These are phyloP conservation scores for Cutaneotrichosporon mucoides DNA, from an alignment of 1,284 basidiomycete genomes.

Conservation along the genomic window DNA sequence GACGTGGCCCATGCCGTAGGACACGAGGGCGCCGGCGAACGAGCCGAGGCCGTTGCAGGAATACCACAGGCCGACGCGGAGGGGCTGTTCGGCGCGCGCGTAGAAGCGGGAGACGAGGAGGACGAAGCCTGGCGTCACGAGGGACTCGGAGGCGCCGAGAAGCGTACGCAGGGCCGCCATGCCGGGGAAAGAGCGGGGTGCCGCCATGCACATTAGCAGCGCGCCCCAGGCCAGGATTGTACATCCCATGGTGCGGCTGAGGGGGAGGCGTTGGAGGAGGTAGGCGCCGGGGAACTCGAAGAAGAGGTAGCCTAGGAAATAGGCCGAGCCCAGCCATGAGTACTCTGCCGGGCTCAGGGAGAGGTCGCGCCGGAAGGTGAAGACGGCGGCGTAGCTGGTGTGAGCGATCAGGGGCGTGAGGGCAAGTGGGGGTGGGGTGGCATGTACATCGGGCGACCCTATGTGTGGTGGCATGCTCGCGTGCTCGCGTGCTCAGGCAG, in stretches of 20 bases:
- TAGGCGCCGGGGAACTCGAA: slow-evolving; percentile 36
- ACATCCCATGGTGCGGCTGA: slow-evolving; percentile 30
- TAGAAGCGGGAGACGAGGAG: slow-evolving; percentile 44
- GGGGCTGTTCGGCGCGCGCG: slow-evolving; percentile 41
- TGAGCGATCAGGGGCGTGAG: neutral
- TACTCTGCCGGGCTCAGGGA: slow-evolving; percentile 28
- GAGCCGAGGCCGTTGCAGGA: slow-evolving; percentile 36
- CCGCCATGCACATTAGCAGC: slow-evolving; percentile 39
- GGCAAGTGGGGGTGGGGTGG: neutral
- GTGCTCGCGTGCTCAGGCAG: neutral
- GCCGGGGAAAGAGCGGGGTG: slow-evolving; percentile 36
- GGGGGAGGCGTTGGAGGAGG: slow-evolving; percentile 30
- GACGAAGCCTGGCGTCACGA: slow-evolving; percentile 46
- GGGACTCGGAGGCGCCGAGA: slow-evolving; percentile 39
- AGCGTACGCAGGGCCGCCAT: slow-evolving; percentile 39
- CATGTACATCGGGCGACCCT: too few relatives aligned
- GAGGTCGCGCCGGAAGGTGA: slow-evolving; percentile 37
- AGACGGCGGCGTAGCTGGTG: slow-evolving; percentile 41
- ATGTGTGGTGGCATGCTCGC: too few relatives aligned
- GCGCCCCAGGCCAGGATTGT: slow-evolving; percentile 41
- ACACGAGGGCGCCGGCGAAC: slow-evolving; percentile 34
- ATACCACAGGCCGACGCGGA: slow-evolving; percentile 38
- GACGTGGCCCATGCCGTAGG: slow-evolving; percentile 39
- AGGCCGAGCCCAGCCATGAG: slow-evolving; percentile 29
- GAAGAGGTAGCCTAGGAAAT: slow-evolving; percentile 33